Evolutionary conservation across 1,284 basidiomycete genomes (phyloP), one percentile per base, ranked within the genome.

Genomic region (Mycena sp.): DNA sequence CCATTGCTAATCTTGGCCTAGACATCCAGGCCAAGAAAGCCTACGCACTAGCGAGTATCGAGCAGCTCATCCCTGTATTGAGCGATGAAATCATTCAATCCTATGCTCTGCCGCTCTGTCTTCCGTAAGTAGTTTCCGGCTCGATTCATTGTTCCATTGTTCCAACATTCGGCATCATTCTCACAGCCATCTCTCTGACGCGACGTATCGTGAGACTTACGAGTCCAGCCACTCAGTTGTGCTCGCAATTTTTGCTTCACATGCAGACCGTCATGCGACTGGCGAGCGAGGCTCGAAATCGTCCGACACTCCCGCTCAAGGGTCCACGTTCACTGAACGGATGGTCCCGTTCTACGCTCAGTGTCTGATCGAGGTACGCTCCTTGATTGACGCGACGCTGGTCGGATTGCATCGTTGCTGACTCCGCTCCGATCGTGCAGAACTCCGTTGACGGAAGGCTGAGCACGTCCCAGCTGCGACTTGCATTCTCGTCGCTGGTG

Each of bases 191-290:
- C 78, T 90, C 23, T 80, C 78, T 51, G 81, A 88, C 64, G 67
- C 85, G n/a, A 74, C 74, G 16, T 78, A 90, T 62, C 85, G 90
- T 32, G 89, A 91, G 65, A 86, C 84, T 19, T 92, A 85, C 64
- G 91, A 93, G 73, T 89, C 89, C 0, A 85, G 90, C 5, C 91
- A 93, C 73, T 92, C 91, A 3, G 89, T 91, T 29, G 79, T 93
- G 52, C 77, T 93, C 6, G 81, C 90, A 3, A 80, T 91, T 23
- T 87, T 92, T 69, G 84, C 87, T 17, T 81, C 87, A 17, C 82
- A 85, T 67, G 84, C 86, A 0, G 81, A 84, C 63, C 77, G 75
- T 37, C 70, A 72, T 11, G 73, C 72, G 48, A 28, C 61, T 23
- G 60, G 35, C 9, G 29, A 45, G 48, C 71, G 73, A 26, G 56